Conservation (phyloP, 495 filamentous ascomycete species). For the Hypomontagnella monticulosa region DNA sequence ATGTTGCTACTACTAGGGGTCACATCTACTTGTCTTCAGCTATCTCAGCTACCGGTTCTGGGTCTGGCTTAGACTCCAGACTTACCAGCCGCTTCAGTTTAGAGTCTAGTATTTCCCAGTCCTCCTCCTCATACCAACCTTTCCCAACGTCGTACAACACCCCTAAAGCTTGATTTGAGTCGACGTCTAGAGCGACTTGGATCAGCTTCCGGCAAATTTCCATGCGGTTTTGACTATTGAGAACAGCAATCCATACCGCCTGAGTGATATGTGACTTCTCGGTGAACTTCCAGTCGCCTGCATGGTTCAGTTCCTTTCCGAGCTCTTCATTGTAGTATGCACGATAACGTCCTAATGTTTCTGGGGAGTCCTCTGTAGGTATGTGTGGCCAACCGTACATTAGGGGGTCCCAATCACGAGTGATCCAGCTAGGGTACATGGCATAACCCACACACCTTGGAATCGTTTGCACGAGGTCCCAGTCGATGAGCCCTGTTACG, state of each 20-base stretch:
- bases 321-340: conserved; percentile 28
- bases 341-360: conserved; percentile 22
- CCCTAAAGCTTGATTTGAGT: neutral
- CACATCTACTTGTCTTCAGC: no score
- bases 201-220: conserved; percentile 24
- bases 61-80: neutral
- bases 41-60: neutral
- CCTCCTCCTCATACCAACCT: neutral
- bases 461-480: conserved; percentile 50
- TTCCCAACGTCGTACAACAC: conserved; percentile 11
- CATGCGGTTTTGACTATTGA: neutral
- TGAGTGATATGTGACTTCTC: conserved; percentile 28
- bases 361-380: conserved; percentile 17
- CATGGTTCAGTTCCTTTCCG: conserved; percentile 12
- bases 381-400: conserved; percentile 41
- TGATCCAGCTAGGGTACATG: conserved; percentile 43
- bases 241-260: conserved; percentile 38
- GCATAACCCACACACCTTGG: conserved; percentile 29
- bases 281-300: conserved; percentile 36
- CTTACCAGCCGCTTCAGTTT: conserved; percentile 1
- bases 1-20: no score
- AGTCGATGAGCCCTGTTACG: conserved; percentile 56
- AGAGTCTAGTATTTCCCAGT: neutral
- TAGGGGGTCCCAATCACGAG: conserved; percentile 49
- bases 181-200: neutral